Conservation (phyloP, 768 basidiomycete species). For the Termitomyces sp. region DNA sequence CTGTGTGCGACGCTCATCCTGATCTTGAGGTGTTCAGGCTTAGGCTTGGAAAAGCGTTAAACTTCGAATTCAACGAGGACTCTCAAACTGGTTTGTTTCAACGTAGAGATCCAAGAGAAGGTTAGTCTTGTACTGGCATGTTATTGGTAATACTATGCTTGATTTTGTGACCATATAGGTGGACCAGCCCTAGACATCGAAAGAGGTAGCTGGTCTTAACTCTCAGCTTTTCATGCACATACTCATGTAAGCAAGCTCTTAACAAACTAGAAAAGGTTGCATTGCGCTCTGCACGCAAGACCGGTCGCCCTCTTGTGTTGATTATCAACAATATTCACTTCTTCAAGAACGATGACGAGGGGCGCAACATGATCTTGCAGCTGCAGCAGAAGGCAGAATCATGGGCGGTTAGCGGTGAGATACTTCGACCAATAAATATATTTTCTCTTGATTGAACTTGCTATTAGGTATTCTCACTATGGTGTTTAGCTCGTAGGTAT, state of each 20-base stretch:
- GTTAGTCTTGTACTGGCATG: slow-evolving; percentile 18
- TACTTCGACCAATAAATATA: neutral
- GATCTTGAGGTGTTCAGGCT: slow-evolving; percentile 84
- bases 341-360: slow-evolving; percentile 73
- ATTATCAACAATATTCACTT: slow-evolving; percentile 77
- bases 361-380: slow-evolving; percentile 74
- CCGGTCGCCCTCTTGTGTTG: slow-evolving; percentile 67
- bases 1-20: slow-evolving; percentile 79
- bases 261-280: slow-evolving; percentile 88
- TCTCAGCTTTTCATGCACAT: neutral
- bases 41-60: slow-evolving; percentile 78
- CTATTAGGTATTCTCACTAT: slow-evolving; percentile 63
- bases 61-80: slow-evolving; percentile 84
- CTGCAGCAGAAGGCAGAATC: slow-evolving; percentile 82
- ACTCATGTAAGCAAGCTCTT: slow-evolving; percentile 38
- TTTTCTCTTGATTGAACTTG: neutral
- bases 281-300: slow-evolving; percentile 48
- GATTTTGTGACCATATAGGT: slow-evolving; percentile 27
- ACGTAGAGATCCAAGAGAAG: slow-evolving; percentile 78
- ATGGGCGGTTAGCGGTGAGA: slow-evolving; percentile 75
- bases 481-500: slow-evolving; percentile 66
- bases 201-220: slow-evolving; percentile 40
- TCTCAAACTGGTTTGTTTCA: slow-evolving; percentile 78
- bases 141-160: neutral
- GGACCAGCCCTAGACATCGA: slow-evolving; percentile 80